Percentiles rank a stretch among this genome's conserved stretches.
These are phyloP conservation scores for Magnusiomyces sp. DNA, from an alignment of 1,139 yeast genomes.

Conservation along the genomic window DNA sequence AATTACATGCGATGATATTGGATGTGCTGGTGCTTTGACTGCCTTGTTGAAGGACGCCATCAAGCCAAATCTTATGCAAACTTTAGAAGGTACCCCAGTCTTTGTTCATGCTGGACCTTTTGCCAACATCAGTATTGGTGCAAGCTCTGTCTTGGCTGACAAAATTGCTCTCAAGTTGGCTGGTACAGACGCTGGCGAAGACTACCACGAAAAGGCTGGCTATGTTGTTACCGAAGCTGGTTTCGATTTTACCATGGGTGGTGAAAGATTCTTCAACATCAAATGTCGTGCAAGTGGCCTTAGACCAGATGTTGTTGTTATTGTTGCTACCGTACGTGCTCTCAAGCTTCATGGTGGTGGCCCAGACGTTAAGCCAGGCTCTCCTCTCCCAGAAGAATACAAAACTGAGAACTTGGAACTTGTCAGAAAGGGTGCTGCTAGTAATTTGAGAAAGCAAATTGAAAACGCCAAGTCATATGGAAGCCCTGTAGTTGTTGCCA, in stretches of 20 bases:
- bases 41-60: slow-evolving; percentile 95
- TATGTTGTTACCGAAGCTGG: slow-evolving; percentile 97
- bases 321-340: slow-evolving; percentile 96
- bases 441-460: slow-evolving; percentile 84
- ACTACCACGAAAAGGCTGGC: slow-evolving; percentile 62
- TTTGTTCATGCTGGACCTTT: slow-evolving; percentile 98
- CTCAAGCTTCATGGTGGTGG: slow-evolving; percentile 98
- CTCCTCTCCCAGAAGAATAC: slow-evolving; percentile 80
- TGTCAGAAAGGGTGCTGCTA: slow-evolving; percentile 70
- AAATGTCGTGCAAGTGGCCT: slow-evolving; percentile 92
- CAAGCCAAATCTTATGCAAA: slow-evolving; percentile 96
- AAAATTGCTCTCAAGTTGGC: slow-evolving; percentile 90
- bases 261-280: slow-evolving; percentile 93
- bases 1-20: slow-evolving; percentile 90
- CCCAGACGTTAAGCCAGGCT: slow-evolving; percentile 95
- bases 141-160: slow-evolving; percentile 90
- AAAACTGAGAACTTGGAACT: slow-evolving; percentile 79
- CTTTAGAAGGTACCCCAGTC: slow-evolving; percentile 96
- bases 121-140: slow-evolving; percentile 96
- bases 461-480: slow-evolving; percentile 79
- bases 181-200: slow-evolving; percentile 53
- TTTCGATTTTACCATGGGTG: slow-evolving; percentile 98
- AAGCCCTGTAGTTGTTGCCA: slow-evolving; percentile 91
- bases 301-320: slow-evolving; percentile 83
- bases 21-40: slow-evolving; percentile 95